Percentiles rank a stretch among this genome's conserved stretches.
Conservation (phyloP, 176 grass and related monocot species). For the Aechmea fasciata region DNA sequence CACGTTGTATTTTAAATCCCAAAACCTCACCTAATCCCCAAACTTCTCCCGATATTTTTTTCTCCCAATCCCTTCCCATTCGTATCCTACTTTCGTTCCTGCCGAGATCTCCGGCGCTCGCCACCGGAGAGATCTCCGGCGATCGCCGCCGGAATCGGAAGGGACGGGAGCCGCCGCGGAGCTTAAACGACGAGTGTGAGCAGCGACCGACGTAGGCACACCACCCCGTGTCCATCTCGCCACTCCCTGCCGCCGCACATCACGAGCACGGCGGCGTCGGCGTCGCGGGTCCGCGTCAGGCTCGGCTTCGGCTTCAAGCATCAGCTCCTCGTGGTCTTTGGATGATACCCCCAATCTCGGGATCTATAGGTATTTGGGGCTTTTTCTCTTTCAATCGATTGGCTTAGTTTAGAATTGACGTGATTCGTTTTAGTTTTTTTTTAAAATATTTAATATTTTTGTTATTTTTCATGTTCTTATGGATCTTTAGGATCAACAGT, state of each 20-base stretch:
- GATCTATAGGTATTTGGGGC: constrained; percentile 35
- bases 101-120: too few relatives aligned
- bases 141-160: constrained; percentile 8
- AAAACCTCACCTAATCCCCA: too few relatives aligned
- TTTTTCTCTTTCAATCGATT: not conserved
- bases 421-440: not conserved
- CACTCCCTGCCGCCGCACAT: not conserved
- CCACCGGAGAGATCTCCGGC: too few relatives aligned
- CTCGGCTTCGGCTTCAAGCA: constrained; percentile 36
- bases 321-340: constrained; percentile 46
- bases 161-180: constrained; percentile 14
- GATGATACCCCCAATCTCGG: constrained; percentile 44
- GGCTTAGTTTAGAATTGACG: not conserved
- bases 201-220: not conserved
- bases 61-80: too few relatives aligned
- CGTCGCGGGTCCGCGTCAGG: constrained; percentile 12
- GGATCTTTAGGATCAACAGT: too few relatives aligned
- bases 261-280: constrained; percentile 21
- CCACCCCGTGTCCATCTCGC: constrained; percentile 26
- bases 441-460: too few relatives aligned
- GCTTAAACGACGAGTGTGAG: not conserved
- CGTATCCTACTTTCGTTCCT: too few relatives aligned
- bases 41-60: too few relatives aligned
- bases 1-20: too few relatives aligned
- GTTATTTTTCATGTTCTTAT: too few relatives aligned